phyloP scores from a whole-genome alignment of 1,284 basidiomycete species.

The Malassezia pachydermatis region DNA sequence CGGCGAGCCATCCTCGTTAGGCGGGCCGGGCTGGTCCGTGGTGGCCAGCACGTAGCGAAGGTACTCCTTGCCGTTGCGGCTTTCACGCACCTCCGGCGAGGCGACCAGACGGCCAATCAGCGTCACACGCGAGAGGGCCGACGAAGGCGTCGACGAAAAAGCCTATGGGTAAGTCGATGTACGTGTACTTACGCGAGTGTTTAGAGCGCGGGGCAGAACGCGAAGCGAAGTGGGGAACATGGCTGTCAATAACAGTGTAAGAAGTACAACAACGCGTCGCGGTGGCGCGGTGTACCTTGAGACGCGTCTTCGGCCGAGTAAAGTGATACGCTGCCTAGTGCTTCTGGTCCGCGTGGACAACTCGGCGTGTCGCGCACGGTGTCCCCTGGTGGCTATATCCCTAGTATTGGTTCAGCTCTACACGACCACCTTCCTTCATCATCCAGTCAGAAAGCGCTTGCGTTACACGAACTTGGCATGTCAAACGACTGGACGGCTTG shows the following conservation, averaged over 20 bases:
- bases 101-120: conserved; percentile 42
- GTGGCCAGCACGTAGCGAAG: conserved; percentile 44
- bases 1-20: conserved; percentile 26
- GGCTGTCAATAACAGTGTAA: neutral
- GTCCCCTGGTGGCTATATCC: neutral
- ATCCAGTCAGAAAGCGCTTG: conserved; percentile 21
- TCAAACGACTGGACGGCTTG: conserved; percentile 16
- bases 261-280: neutral
- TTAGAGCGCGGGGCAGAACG: conserved; percentile 1
- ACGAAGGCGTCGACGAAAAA: conserved; percentile 33
- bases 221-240: conserved; percentile 14
- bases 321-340: neutral
- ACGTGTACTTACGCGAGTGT: conserved; percentile 9
- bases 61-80: conserved; percentile 44
- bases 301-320: conserved; percentile 7
- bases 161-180: conserved; percentile 13
- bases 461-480: conserved; percentile 23
- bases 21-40: conserved; percentile 35
- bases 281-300: neutral
- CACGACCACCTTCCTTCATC: conserved; percentile 13
- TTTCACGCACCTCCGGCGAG: conserved; percentile 38
- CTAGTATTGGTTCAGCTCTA: conserved; percentile 22
- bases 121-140: conserved; percentile 39
- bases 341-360: neutral
- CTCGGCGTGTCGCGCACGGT: neutral